These are phyloP conservation scores for Phytophthora pisi DNA, from an alignment of 352 stramenopile species.

Conservation along the genomic window DNA sequence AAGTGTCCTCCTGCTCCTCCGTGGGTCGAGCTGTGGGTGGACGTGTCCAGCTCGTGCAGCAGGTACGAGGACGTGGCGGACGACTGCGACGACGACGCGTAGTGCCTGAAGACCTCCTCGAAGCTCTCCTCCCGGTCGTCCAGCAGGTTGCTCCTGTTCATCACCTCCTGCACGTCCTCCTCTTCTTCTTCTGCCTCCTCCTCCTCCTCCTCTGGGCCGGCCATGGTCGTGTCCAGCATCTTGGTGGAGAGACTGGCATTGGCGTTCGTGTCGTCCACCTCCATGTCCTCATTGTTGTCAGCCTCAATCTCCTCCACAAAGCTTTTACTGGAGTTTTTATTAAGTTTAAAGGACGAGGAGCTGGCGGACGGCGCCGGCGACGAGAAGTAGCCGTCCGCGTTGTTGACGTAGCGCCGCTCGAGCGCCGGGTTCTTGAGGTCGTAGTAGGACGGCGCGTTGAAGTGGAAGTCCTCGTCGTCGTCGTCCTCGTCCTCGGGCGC, in stretches of 20 bases:
- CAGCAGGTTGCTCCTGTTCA: constrained; percentile 42
- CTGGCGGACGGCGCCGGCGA: constrained; percentile 27
- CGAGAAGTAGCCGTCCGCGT: constrained; percentile 86
- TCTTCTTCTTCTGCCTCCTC: constrained; percentile 8
- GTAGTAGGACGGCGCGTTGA: constrained; percentile 85
- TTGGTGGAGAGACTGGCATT: constrained; percentile 26
- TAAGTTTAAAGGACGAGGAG: background rate
- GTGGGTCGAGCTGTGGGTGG: constrained; percentile 36
- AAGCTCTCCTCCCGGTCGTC: constrained; percentile 56
- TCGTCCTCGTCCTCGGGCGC: constrained; percentile 41
- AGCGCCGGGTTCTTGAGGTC: constrained; percentile 76
- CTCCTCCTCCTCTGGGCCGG: constrained; percentile 18
- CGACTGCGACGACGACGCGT: constrained; percentile 60
- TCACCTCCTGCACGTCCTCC: constrained; percentile 27
- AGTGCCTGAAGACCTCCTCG: constrained; percentile 62
- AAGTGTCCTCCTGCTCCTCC: constrained; percentile 14
- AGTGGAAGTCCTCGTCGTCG: constrained; percentile 69
- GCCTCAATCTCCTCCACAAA: no score
- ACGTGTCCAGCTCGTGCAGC: constrained; percentile 47
- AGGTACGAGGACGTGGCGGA: constrained; percentile 52
- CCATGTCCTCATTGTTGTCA: constrained; percentile 31
- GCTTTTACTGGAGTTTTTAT: background rate
- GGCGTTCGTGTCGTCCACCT: constrained; percentile 41
- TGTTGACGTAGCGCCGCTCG: constrained; percentile 83
- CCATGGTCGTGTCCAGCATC: constrained; percentile 53